A percentile compares a stretch with the other conserved stretches of the same genome.
phyloP scores from a whole-genome alignment of 768 basidiomycete genomes.

The Amanita fuliginea region DNA sequence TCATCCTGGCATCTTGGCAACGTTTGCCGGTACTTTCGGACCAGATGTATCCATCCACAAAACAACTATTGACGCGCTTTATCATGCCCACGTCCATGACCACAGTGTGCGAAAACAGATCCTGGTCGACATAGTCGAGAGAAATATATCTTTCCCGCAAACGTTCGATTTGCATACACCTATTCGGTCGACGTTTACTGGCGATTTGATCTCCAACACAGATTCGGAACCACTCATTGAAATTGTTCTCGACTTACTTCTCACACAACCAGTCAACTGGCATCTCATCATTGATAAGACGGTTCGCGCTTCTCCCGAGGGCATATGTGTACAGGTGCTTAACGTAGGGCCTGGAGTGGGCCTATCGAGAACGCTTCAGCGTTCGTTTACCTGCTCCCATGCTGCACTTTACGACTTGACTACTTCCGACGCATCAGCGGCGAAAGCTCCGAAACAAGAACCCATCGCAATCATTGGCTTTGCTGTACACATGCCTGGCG shows the following conservation, averaged over 20 bases:
- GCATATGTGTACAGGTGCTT: constrained; percentile 22
- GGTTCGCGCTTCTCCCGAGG: constrained; percentile 12
- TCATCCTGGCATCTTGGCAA: constrained; percentile 34
- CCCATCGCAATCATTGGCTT: constrained; percentile 66
- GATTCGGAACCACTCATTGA: constrained; percentile 24
- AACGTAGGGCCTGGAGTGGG: constrained; percentile 40
- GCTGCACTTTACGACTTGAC: constrained; percentile 15
- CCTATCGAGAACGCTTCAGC: constrained; percentile 26
- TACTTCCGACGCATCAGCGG: constrained; percentile 14
- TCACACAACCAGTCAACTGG: constrained; percentile 45
- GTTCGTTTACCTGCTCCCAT: constrained; percentile 15
- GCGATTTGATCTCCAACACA: constrained; percentile 20
- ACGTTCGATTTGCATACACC: constrained; percentile 35
- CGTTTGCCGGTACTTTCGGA: constrained; percentile 29
- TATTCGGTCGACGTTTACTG: constrained; percentile 35
- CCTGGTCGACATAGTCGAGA: constrained; percentile 29
- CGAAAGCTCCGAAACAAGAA: constrained; percentile 23
- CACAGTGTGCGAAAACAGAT: constrained; percentile 26
- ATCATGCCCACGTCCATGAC: constrained; percentile 32
- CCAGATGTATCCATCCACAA: constrained; percentile 24
- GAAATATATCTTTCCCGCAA: constrained; percentile 39
- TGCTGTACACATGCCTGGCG: constrained; percentile 52
- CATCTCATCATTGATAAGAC: constrained; percentile 25
- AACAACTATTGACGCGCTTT: constrained; percentile 38
- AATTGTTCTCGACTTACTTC: constrained; percentile 35